These are phyloP conservation scores for Colletotrichum sojae DNA, from an alignment of 2,329 filamentous ascomycete genomes.

Conservation along the genomic window DNA sequence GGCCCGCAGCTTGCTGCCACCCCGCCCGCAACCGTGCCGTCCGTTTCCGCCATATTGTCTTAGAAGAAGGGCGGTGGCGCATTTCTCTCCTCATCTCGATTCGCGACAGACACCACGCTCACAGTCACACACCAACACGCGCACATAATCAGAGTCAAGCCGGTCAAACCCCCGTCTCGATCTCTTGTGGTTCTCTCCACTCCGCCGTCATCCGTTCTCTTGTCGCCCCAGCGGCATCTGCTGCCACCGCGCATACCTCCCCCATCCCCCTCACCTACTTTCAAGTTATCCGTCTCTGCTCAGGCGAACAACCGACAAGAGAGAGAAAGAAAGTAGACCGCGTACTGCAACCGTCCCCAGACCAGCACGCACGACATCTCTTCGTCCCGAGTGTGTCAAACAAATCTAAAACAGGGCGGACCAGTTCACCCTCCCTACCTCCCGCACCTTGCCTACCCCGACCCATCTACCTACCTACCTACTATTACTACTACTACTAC, in stretches of 20 bases:
- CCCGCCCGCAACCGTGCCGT: slow-evolving; percentile 3
- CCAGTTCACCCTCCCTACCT: slow-evolving; percentile 15
- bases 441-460: slow-evolving; percentile 9
- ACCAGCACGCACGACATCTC: slow-evolving; percentile 38
- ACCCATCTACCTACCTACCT: slow-evolving; percentile 11
- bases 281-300: background rate
- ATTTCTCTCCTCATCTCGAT: slow-evolving; percentile 32
- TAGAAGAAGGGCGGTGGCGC: slow-evolving; percentile 29
- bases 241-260: background rate
- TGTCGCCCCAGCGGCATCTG: slow-evolving; percentile 14
- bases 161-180: slow-evolving; percentile 16
- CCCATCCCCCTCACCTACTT: background rate
- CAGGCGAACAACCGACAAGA: background rate
- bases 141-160: background rate
- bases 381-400: slow-evolving; percentile 41
- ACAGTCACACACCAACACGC: background rate
- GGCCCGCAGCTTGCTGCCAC: slow-evolving; percentile 1
- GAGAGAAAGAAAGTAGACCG: slow-evolving; percentile 2
- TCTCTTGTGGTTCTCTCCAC: slow-evolving; percentile 24
- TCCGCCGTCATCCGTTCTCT: slow-evolving; percentile 36
- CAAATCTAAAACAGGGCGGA: slow-evolving; percentile 40
- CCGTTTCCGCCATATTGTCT: slow-evolving; percentile 32
- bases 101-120: slow-evolving; percentile 30
- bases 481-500: too few relatives aligned
- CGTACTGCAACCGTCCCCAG: slow-evolving; percentile 25